These are phyloP conservation scores for Amanita pallidorosea DNA, from an alignment of 768 basidiomycete species.

Conservation along the genomic window DNA sequence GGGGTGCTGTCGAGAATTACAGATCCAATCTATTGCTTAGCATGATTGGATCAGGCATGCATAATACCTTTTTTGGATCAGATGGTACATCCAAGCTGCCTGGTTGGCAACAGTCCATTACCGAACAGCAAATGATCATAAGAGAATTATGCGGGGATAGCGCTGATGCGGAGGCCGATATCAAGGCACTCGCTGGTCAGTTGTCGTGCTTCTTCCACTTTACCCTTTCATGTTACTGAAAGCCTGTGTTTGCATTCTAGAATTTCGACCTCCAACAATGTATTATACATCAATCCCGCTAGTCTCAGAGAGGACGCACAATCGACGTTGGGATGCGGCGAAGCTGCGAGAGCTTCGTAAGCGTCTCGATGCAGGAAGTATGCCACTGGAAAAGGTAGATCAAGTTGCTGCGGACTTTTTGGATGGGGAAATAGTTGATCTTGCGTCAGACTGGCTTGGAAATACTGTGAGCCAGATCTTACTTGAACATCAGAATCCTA, in stretches of 20 bases:
- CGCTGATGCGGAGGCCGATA: conserved; percentile 72
- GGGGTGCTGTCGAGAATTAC: conserved; percentile 90
- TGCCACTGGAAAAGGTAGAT: conserved; percentile 80
- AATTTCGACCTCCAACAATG: conserved; percentile 86
- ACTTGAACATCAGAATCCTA: background rate
- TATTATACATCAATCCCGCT: conserved; percentile 95
- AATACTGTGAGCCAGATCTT: conserved; percentile 57
- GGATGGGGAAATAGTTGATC: conserved; percentile 89
- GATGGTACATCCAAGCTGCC: conserved; percentile 53
- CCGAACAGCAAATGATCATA: conserved; percentile 97
- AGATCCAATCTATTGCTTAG: conserved; percentile 84
- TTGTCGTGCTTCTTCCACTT: conserved; percentile 17
- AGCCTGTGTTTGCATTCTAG: conserved; percentile 26
- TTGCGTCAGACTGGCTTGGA: conserved; percentile 96
- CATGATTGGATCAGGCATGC: conserved; percentile 73
- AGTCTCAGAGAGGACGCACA: conserved; percentile 75
- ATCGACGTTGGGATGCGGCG: conserved; percentile 87
- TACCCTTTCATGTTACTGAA: conserved; percentile 2
- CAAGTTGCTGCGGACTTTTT: conserved; percentile 83
- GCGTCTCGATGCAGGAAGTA: conserved; percentile 82
- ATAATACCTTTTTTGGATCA: conserved; percentile 40
- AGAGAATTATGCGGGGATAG: conserved; percentile 76
- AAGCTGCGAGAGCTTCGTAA: conserved; percentile 92
- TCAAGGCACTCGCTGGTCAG: conserved; percentile 75
- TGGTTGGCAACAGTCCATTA: conserved; percentile 65